Percentiles rank a stretch among this genome's conserved stretches.
phyloP scores from a whole-genome alignment of 2,329 filamentous ascomycete genomes.

The Aspergillus sp. region DNA sequence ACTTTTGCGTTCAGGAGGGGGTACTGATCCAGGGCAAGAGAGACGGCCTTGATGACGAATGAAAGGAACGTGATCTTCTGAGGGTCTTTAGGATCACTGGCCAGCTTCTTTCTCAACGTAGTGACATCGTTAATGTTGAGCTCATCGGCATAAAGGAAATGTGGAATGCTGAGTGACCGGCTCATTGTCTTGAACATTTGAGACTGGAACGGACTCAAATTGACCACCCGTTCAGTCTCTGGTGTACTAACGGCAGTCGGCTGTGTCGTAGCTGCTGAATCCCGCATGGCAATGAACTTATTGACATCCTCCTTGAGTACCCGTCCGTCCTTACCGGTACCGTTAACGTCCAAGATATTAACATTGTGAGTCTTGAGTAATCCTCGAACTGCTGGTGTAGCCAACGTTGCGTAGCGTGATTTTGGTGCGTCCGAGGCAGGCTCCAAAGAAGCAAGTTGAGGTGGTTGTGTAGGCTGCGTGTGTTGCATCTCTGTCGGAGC shows the following conservation, averaged over 20 bases:
- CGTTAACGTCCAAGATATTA: slow-evolving; percentile 69
- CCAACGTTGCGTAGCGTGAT: slow-evolving; percentile 66
- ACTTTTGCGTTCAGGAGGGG: slow-evolving; percentile 84
- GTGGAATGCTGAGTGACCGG: slow-evolving; percentile 78
- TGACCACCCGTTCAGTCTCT: slow-evolving; percentile 62
- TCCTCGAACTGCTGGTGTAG: slow-evolving; percentile 87
- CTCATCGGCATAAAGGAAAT: slow-evolving; percentile 92
- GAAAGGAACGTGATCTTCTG: slow-evolving; percentile 80
- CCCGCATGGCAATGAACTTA: slow-evolving; percentile 55
- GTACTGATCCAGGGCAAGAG: slow-evolving; percentile 70
- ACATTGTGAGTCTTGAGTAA: slow-evolving; percentile 73
- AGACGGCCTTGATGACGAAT: slow-evolving; percentile 94
- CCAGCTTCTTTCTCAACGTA: slow-evolving; percentile 66
- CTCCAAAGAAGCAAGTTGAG: slow-evolving; percentile 3
- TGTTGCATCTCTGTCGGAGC: slow-evolving; percentile 9
- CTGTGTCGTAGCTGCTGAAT: slow-evolving; percentile 26
- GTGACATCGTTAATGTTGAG: slow-evolving; percentile 73
- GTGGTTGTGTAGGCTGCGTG: slow-evolving; percentile 10
- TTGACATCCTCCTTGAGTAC: slow-evolving; percentile 90
- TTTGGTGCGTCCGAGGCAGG: slow-evolving; percentile 7
- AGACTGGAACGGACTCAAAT: slow-evolving; percentile 70
- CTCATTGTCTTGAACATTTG: slow-evolving; percentile 99
- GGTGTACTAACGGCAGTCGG: slow-evolving; percentile 32
- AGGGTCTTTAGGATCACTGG: slow-evolving; percentile 48
- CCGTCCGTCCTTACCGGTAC: slow-evolving; percentile 83